Percentiles rank a stretch among this genome's conserved stretches.
These are phyloP conservation scores for Paracorniculantispora psalliotae DNA, from an alignment of 2,329 filamentous ascomycete genomes.

Conservation along the genomic window DNA sequence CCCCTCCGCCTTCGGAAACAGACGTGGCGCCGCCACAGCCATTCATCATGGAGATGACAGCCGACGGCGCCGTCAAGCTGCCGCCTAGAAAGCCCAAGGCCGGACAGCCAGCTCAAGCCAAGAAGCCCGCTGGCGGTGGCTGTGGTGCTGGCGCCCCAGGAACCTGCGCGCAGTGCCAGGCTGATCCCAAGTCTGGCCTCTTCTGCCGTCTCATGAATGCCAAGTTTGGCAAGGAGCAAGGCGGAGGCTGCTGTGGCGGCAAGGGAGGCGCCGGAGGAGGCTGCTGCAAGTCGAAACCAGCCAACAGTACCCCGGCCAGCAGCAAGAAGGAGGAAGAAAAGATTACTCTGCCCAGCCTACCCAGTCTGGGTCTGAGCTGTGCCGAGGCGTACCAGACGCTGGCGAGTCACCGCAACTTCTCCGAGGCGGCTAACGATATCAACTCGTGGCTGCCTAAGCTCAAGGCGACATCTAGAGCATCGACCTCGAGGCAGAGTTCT, in stretches of 20 bases:
- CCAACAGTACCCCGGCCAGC: conserved; percentile 15
- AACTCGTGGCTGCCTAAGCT: conserved; percentile 72
- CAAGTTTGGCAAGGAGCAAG: conserved; percentile 44
- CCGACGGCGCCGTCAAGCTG: conserved; percentile 57
- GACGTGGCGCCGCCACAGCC: conserved; percentile 46
- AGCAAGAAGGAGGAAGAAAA: conserved; percentile 23
- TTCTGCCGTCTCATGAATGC: conserved; percentile 80
- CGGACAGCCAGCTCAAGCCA: conserved; percentile 16
- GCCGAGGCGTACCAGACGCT: conserved; percentile 76
- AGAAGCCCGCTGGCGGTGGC: conserved; percentile 27
- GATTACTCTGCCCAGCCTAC: conserved; percentile 32
- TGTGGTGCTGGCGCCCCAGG: conserved; percentile 68
- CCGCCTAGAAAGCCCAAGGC: conserved; percentile 37
- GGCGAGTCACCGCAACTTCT: conserved; percentile 71
- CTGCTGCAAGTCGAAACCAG: conserved; percentile 54
- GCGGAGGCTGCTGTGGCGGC: conserved; percentile 57
- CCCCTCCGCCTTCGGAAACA: conserved; percentile 56
- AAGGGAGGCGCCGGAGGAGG: conserved; percentile 56
- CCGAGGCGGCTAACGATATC: conserved; percentile 67
- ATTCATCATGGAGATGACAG: conserved; percentile 53
- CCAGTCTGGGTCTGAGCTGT: conserved; percentile 60
- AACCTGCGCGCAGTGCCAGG: conserved; percentile 71
- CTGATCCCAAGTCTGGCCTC: conserved; percentile 72
- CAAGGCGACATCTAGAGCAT: conserved; percentile 47
- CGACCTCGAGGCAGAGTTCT: conserved; percentile 22